phyloP scores from a whole-genome alignment of 257 asterid species.

The Plantago ovata region DNA sequence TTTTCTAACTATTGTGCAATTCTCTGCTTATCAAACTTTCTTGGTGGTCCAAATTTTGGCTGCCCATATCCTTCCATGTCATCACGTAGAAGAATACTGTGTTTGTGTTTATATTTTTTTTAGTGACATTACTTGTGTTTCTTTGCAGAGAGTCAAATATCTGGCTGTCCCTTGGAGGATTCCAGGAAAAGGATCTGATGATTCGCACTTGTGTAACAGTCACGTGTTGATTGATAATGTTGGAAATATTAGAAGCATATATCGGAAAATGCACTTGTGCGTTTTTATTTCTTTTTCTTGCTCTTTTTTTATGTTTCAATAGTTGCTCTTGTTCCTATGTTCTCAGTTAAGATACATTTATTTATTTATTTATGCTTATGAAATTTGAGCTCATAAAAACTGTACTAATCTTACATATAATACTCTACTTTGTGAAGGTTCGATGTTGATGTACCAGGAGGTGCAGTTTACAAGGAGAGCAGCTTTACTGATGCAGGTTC shows the following conservation, averaged over 20 bases:
- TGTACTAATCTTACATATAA: not conserved
- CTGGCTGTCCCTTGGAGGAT: conserved; percentile 96
- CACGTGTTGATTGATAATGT: conserved; percentile 79
- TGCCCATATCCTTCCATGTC: no score
- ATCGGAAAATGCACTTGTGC: conserved; percentile 81
- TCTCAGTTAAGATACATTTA: not conserved
- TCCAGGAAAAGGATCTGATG: conserved; percentile 84
- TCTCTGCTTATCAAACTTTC: not conserved
- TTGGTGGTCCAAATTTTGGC: not conserved
- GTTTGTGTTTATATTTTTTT: not conserved
- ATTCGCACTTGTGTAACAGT: conserved; percentile 67
- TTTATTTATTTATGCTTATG: not conserved
- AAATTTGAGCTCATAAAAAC: not conserved
- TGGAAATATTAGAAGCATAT: conserved; percentile 67
- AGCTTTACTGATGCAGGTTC: conserved; percentile 79
- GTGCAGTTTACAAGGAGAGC: conserved; percentile 96
- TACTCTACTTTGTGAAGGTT: conserved; percentile 32
- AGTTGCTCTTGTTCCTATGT: not conserved
- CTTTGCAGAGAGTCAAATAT: conserved; percentile 61
- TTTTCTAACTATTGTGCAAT: not conserved
- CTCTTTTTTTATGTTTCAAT: not conserved
- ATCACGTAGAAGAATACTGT: not conserved
- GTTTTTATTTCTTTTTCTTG: conserved; percentile 22
- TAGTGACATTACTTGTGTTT: conserved; percentile 12
- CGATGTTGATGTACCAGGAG: conserved; percentile 95